phyloP scores from a whole-genome alignment of 2,329 filamentous ascomycete species.

The Neofusicoccum ribis region DNA sequence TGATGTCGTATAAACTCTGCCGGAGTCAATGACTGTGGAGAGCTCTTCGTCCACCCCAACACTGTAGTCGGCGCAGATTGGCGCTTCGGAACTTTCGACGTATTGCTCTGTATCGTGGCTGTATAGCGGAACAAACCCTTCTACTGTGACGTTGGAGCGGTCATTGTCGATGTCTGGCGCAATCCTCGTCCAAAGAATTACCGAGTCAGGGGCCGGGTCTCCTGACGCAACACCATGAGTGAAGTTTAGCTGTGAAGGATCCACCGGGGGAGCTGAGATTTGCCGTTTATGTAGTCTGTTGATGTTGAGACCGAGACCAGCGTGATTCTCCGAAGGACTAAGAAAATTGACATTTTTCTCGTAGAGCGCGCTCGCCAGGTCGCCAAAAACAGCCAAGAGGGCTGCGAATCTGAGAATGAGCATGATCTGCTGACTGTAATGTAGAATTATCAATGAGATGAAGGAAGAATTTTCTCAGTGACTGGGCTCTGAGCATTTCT shows the following conservation, averaged over 20 bases:
- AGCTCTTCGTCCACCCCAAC: constrained; percentile 53
- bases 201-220: constrained; percentile 42
- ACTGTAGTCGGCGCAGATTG: constrained; percentile 66
- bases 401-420: neutral
- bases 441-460: no score
- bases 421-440: neutral
- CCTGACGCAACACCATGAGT: constrained; percentile 56
- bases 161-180: constrained; percentile 37
- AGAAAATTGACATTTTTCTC: constrained; percentile 61
- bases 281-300: constrained; percentile 58
- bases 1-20: constrained; percentile 65
- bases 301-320: constrained; percentile 61
- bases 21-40: constrained; percentile 51
- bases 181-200: constrained; percentile 46
- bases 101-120: constrained; percentile 49
- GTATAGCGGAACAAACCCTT: constrained; percentile 51
- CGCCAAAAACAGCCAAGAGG: neutral
- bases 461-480: no score
- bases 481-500: neutral
- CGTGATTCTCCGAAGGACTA: constrained; percentile 62
- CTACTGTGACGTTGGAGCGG: constrained; percentile 47
- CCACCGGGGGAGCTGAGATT: constrained; percentile 43
- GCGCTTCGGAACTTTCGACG: constrained; percentile 54
- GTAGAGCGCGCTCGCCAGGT: neutral
- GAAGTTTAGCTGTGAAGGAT: constrained; percentile 57